A percentile compares a stretch with the other conserved stretches of the same genome.
These are phyloP conservation scores for Solanum lignicaule DNA, from an alignment of 257 asterid genomes.

Conservation along the genomic window DNA sequence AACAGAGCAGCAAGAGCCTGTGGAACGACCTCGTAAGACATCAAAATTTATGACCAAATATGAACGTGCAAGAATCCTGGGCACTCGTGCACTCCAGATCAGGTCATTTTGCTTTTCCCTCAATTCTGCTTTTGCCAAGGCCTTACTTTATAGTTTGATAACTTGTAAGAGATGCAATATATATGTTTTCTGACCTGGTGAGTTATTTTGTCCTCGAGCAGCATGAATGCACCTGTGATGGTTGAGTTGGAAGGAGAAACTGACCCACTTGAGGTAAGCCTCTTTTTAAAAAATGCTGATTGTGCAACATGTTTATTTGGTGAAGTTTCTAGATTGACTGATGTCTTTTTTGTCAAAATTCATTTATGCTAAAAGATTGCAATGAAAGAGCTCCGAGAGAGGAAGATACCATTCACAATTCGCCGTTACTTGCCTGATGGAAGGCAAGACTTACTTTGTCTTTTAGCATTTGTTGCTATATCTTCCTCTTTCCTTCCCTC, in stretches of 20 bases:
- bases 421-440: conserved; percentile 93
- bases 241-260: conserved; percentile 96
- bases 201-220: conserved; percentile 12
- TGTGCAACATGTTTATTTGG: background rate
- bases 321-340: background rate
- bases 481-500: background rate
- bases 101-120: conserved; percentile 30
- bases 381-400: conserved; percentile 81
- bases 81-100: conserved; percentile 88
- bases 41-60: conserved; percentile 91
- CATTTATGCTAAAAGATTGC: conserved; percentile 50
- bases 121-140: background rate
- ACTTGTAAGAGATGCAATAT: background rate
- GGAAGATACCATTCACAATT: conserved; percentile 83
- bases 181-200: background rate
- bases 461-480: background rate
- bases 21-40: conserved; percentile 69
- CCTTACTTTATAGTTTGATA: background rate
- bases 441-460: conserved; percentile 31
- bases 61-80: conserved; percentile 88
- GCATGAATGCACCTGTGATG: conserved; percentile 99
- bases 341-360: background rate
- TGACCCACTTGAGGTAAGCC: conserved; percentile 75
- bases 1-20: conserved; percentile 43
- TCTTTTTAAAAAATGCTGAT: background rate